phyloP scores from a whole-genome alignment of 148 eudicot genomes.

The Amaranthus hypochondriacus region DNA sequence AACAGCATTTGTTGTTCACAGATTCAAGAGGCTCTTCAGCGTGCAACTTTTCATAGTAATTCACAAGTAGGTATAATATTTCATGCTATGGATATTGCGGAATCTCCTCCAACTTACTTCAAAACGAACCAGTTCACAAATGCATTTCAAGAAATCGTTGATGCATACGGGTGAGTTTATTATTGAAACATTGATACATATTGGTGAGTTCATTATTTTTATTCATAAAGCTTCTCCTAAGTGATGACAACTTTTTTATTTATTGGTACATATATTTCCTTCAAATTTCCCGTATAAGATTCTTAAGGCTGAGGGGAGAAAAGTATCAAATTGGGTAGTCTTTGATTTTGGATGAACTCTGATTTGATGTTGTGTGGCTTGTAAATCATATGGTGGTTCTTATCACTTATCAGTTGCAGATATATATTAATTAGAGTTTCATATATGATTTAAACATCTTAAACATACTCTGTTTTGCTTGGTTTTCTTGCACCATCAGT shows the following conservation, averaged over 20 bases:
- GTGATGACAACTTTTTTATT: background rate
- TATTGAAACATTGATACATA: constrained; percentile 83
- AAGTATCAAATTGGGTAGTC: too few species aligned
- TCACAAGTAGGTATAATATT: constrained; percentile 97
- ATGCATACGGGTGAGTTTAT: constrained; percentile 91
- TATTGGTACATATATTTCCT: background rate
- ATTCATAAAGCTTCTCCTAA: background rate
- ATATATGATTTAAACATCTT: background rate
- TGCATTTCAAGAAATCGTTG: constrained; percentile 96
- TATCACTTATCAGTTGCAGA: background rate
- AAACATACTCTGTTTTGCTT: background rate
- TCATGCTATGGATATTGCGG: constrained; percentile 78
- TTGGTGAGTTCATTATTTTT: constrained; percentile 51
- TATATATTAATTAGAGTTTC: background rate
- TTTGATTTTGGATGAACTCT: background rate
- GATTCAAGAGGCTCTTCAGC: constrained; percentile 93
- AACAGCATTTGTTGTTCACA: constrained; percentile 21
- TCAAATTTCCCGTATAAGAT: too few species aligned
- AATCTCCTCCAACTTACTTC: constrained; percentile 95
- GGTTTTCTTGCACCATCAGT: background rate
- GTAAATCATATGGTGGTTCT: background rate
- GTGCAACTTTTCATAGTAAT: constrained; percentile 90
- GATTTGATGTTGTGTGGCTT: background rate
- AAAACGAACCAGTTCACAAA: constrained; percentile 82
- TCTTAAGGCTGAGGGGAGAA: too few species aligned